Evolutionary conservation across 495 filamentous ascomycete genomes (phyloP).

Genomic region (Terfezia claveryi): DNA sequence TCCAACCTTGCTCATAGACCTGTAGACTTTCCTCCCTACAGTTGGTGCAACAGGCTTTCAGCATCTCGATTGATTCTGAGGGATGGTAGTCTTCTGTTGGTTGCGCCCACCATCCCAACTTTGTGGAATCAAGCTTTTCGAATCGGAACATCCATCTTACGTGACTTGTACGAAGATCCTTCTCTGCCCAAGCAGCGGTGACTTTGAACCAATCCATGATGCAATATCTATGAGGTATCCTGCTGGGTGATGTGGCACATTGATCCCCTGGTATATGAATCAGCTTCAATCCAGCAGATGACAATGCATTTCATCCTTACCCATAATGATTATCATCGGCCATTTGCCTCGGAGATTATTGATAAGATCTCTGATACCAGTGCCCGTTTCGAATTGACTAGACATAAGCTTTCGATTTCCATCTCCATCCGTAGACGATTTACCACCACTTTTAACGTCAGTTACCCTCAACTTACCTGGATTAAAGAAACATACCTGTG

Average conservation of each 20-base stretch:
- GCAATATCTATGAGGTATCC: conserved; percentile 40
- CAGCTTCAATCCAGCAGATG: neutral
- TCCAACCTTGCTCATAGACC: conserved; percentile 41
- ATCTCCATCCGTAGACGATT: conserved; percentile 20
- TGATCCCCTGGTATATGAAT: conserved; percentile 4
- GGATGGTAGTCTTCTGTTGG: conserved; percentile 12
- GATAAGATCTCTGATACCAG: conserved; percentile 20
- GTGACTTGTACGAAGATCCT: conserved; percentile 18
- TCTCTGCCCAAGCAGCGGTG: conserved; percentile 53
- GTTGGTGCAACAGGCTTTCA: conserved; percentile 20
- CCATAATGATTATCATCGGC: conserved; percentile 37
- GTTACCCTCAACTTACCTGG: neutral
- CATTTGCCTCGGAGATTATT: conserved; percentile 20
- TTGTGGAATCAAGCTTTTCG: conserved; percentile 40
- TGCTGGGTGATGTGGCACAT: conserved; percentile 25
- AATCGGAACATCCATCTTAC: conserved; percentile 38
- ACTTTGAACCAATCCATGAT: conserved; percentile 55
- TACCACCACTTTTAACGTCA: conserved; percentile 31
- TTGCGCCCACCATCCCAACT: conserved; percentile 48
- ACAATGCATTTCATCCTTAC: conserved; percentile 20
- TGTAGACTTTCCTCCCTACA: conserved; percentile 24
- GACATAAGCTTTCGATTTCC: conserved; percentile 24
- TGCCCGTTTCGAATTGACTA: conserved; percentile 24
- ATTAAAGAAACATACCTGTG: conserved; percentile 30
- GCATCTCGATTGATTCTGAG: conserved; percentile 20